A percentile compares a stretch with the other conserved stretches of the same genome.
phyloP scores from a whole-genome alignment of 225 moss, liverwort and hornwort genomes.

The Marchantia paleacea region DNA sequence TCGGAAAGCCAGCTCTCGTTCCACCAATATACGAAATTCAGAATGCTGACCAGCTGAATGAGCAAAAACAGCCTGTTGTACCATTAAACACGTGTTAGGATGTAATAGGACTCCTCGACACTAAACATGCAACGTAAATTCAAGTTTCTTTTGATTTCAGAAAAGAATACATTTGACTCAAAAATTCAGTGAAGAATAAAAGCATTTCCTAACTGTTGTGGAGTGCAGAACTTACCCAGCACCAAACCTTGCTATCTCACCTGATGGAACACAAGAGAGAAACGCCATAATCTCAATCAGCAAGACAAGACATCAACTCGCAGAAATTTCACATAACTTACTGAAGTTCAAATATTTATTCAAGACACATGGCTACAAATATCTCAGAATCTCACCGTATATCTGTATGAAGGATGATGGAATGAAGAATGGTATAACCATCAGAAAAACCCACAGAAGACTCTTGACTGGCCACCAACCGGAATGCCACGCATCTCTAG shows the following conservation, averaged over 20 bases:
- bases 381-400: conserved; percentile 53
- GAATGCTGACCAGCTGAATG: conserved; percentile 64
- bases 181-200: not conserved
- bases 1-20: conserved; percentile 68
- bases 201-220: no score
- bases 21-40: conserved; percentile 85
- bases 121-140: not conserved
- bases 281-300: no score
- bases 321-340: not conserved
- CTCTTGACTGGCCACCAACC: conserved; percentile 93
- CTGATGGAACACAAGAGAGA: conserved; percentile 29
- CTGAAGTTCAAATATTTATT: not conserved
- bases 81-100: not conserved
- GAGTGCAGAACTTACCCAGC: conserved; percentile 64
- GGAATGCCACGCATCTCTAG: conserved; percentile 86
- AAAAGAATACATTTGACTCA: not conserved
- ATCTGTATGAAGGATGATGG: conserved; percentile 84
- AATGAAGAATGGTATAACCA: conserved; percentile 83
- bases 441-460: conserved; percentile 60
- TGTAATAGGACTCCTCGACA: not conserved
- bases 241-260: conserved; percentile 93
- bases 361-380: not conserved
- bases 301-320: not conserved
- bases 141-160: not conserved
- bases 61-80: conserved; percentile 60